Percentiles rank a stretch among this genome's conserved stretches.
These are phyloP conservation scores for Tricholoma flavovirens DNA, from an alignment of 768 basidiomycete genomes.

Conservation along the genomic window DNA sequence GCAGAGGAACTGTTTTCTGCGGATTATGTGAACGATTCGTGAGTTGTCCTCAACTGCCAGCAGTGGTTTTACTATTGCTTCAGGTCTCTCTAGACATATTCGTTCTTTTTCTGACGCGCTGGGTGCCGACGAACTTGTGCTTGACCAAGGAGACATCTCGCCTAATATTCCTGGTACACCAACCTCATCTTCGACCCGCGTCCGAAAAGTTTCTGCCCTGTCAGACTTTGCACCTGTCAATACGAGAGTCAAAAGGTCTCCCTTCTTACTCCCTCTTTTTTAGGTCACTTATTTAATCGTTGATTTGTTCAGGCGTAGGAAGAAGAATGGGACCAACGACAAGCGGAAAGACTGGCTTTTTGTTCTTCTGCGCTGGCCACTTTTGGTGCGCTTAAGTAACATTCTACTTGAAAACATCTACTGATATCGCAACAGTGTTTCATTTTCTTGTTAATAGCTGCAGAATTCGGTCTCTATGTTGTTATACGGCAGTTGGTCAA, in stretches of 20 bases:
- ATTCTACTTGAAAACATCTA: neutral
- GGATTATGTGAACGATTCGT: constrained; percentile 74
- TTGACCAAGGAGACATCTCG: constrained; percentile 31
- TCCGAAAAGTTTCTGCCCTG: constrained; percentile 76
- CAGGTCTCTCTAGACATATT: constrained; percentile 39
- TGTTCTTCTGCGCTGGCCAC: constrained; percentile 79
- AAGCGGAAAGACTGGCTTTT: constrained; percentile 68
- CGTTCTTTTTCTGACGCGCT: constrained; percentile 76
- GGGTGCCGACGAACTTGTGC: constrained; percentile 47
- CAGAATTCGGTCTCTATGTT: constrained; percentile 84
- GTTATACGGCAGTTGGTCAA: constrained; percentile 90
- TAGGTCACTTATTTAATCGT: neutral
- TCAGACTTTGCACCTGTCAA: constrained; percentile 92
- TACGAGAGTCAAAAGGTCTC: constrained; percentile 70
- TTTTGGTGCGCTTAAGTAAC: constrained; percentile 55
- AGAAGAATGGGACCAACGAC: constrained; percentile 40
- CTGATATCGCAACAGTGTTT: constrained; percentile 78
- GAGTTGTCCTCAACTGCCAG: constrained; percentile 20
- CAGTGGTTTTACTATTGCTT: neutral
- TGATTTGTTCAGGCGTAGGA: constrained; percentile 21
- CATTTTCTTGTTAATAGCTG: constrained; percentile 77
- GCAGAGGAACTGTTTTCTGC: constrained; percentile 33
- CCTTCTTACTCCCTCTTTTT: neutral
- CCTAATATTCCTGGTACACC: constrained; percentile 37
- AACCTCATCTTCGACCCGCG: constrained; percentile 33